Conservation (phyloP, 306 rosid species). For the Vigna angularis region DNA sequence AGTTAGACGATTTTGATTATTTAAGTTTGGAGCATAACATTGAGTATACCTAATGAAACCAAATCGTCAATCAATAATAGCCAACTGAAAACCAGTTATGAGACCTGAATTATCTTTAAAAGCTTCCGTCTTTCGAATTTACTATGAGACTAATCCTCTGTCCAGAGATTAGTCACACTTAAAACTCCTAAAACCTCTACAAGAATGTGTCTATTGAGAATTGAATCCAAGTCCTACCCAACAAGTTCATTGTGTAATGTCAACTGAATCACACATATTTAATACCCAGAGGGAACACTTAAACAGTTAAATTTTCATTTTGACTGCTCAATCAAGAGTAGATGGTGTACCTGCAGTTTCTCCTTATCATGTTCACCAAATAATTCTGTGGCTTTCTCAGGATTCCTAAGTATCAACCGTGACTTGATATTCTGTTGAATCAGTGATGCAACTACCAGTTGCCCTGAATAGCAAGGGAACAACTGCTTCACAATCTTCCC, state of each 20-base stretch:
- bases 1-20: background rate
- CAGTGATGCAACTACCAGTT: slow-evolving; percentile 85
- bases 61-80: background rate
- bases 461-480: slow-evolving; percentile 67
- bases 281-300: background rate
- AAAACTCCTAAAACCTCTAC: too few species aligned
- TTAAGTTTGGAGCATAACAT: too few species aligned
- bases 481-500: slow-evolving; percentile 39
- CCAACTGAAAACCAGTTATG: background rate
- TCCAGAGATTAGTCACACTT: too few species aligned
- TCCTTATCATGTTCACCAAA: slow-evolving; percentile 82
- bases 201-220: too few species aligned
- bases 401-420: slow-evolving; percentile 76
- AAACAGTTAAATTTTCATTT: slow-evolving; percentile 9
- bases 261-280: too few species aligned
- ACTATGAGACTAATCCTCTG: too few species aligned
- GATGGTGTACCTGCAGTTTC: slow-evolving; percentile 57
- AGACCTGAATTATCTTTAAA: too few species aligned
- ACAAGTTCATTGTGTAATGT: too few species aligned
- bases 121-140: too few species aligned
- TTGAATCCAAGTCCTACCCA: too few species aligned
- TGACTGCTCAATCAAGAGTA: background rate
- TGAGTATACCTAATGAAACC: background rate
- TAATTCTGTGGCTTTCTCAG: slow-evolving; percentile 72
- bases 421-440: slow-evolving; percentile 74